phyloP scores from a whole-genome alignment of 139 green algal genomes.

The Deuterostichococcus epilithicus region DNA sequence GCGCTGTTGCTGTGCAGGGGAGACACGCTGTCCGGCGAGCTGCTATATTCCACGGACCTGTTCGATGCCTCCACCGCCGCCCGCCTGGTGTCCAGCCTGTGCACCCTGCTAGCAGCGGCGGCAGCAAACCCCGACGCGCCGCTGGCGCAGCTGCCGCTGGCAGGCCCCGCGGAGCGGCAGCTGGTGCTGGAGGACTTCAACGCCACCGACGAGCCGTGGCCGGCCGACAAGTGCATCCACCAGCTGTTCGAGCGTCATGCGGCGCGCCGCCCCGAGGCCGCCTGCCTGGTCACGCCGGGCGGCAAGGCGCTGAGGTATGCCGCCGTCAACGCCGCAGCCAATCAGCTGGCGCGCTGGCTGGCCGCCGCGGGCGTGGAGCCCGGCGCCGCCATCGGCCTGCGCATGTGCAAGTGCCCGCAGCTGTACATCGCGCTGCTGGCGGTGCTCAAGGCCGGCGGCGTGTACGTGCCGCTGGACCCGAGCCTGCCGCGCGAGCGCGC shows the following conservation, averaged over 20 bases:
- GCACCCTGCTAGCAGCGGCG: no score
- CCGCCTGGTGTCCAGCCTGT: no score
- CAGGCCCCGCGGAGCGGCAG: no score
- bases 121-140: no score
- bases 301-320: neutral
- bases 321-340: slow-evolving; percentile 2
- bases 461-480: slow-evolving; percentile 46
- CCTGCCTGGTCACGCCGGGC: slow-evolving; percentile 5
- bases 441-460: slow-evolving; percentile 28
- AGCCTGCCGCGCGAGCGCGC: slow-evolving; percentile 29
- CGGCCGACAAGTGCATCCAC: slow-evolving; percentile 7
- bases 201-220: slow-evolving; percentile 2
- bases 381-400: slow-evolving; percentile 19
- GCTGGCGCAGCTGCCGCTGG: no score
- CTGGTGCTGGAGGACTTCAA: neutral
- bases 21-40: no score
- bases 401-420: neutral
- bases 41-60: no score
- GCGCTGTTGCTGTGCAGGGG: no score
- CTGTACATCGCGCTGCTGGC: slow-evolving; percentile 4
- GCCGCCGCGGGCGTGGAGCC: slow-evolving; percentile 3
- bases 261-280: neutral
- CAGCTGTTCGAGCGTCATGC: slow-evolving; percentile 12
- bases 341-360: slow-evolving; percentile 24
- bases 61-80: no score